Base-by-base conservation (phyloP, 2,329 filamentous ascomycete species). In the Fusarium guadeloupense region DNA sequence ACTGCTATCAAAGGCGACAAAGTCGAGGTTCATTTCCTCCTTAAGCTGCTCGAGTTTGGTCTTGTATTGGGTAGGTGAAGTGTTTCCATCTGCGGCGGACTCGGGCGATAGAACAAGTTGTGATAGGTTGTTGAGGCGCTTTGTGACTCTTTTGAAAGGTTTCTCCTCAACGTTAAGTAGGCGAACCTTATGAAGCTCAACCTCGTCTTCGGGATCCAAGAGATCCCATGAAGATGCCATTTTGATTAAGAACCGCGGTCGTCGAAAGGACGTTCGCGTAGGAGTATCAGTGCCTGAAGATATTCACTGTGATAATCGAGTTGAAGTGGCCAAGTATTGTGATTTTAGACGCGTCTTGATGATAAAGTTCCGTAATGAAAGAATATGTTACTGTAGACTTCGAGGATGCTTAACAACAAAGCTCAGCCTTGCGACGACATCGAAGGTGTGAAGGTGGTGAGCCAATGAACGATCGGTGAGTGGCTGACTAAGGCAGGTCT, bases 111-210 rank as follows among this genome's bases (percentile, higher is more conserved):
- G 56, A 30, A 69, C 81, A 25, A 92, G 82, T 17, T 89, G 86
- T 48, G 87, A 85, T 14, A 90, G 85, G 19, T 85, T 83, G 6
- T 91, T 82, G 9, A 98, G 85, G 26, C 91, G 89, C 77, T 93
- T 93, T 19, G 91, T 91, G 56, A 97, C 87, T 58, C 93, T 89
- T 75, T 92, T 92, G 80, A 96, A 97, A 1, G 93, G 92, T 54
- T 93, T 93, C 72, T 96, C 92, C 80, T 98, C 94, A 59, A 97
- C 89, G 62, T 91, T 91, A 31, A 97, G 85, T 5, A 97, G 89
- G 35, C 94, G 91, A 25, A 85, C 85, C 71, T 93, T 94, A 80
- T 97, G 94, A 31, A 97, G 88, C 62, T 92, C 89, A 74, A 92
- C 89, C 78, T 93, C 90, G 64, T 92, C 89, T 62, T 84, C 83